Evolutionary conservation across 805 yeast genomes (phyloP).

Genomic region (Nakazawaea wickerhamii): DNA sequence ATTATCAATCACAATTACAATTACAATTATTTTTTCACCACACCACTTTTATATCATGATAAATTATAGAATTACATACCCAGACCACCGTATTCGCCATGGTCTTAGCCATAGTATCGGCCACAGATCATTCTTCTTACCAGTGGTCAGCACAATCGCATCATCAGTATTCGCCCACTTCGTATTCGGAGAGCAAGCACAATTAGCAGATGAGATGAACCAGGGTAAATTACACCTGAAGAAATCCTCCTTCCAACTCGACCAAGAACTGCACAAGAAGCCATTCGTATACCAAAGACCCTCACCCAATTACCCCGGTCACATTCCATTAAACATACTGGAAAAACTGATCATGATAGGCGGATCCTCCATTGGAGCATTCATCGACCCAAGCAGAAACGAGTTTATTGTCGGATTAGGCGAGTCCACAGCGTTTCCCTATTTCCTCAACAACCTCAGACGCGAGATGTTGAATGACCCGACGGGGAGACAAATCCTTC

Average conservation of each 20-base stretch:
- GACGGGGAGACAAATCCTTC: constrained; percentile 70
- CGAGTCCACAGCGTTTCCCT: constrained; percentile 79
- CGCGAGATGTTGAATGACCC: constrained; percentile 70
- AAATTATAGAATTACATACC: no score
- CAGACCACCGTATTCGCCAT: not conserved
- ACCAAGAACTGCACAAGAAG: constrained; percentile 21
- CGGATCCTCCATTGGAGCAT: constrained; percentile 53
- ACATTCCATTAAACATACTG: constrained; percentile 61
- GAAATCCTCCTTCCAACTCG: constrained; percentile 27
- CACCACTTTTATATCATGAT: no score
- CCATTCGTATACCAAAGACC: constrained; percentile 30
- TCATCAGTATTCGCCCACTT: constrained; percentile 16
- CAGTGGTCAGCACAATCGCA: constrained; percentile 2
- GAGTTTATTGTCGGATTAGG: constrained; percentile 79
- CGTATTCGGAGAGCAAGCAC: constrained; percentile 36
- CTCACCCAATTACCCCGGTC: constrained; percentile 59
- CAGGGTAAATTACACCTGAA: constrained; percentile 38
- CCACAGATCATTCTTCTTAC: constrained; percentile 12
- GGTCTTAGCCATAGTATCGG: not conserved
- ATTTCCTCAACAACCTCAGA: constrained; percentile 57
- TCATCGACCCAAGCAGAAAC: constrained; percentile 35
- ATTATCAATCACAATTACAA: no score
- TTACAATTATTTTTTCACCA: no score
- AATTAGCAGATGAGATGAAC: constrained; percentile 58
- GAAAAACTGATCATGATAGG: constrained; percentile 63